Conservation (phyloP, 2,329 filamentous ascomycete species). For the Aspergillus fructus region DNA sequence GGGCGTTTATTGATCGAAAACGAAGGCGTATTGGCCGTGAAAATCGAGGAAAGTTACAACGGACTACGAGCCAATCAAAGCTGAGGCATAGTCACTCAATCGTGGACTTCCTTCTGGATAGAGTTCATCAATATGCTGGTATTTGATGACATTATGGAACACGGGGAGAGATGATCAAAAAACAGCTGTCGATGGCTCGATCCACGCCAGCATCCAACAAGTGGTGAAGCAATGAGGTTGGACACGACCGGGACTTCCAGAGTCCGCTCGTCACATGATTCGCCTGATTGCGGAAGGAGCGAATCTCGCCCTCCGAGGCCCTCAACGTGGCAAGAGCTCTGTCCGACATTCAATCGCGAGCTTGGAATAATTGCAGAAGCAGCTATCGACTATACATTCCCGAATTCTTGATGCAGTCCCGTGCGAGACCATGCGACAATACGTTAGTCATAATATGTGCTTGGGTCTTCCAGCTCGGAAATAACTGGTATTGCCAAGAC, state of each 20-base stretch:
- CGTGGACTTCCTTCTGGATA: too few relatives aligned
- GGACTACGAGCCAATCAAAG: background rate
- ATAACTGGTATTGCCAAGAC: slow-evolving; percentile 18
- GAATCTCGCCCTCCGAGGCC: background rate
- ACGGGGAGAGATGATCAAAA: too few relatives aligned
- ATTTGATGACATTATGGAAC: background rate
- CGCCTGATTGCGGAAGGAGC: background rate
- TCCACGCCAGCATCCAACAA: background rate
- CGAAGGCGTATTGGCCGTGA: background rate
- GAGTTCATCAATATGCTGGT: too few relatives aligned
- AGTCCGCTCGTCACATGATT: background rate
- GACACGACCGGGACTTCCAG: too few relatives aligned
- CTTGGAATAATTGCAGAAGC: too few relatives aligned
- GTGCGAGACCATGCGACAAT: background rate
- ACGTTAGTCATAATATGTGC: background rate
- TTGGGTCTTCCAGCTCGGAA: background rate
- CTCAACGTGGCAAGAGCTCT: too few relatives aligned
- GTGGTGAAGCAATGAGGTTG: background rate
- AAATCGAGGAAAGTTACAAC: background rate
- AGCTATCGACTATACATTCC: background rate
- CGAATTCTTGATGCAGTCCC: background rate
- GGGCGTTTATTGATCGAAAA: too few relatives aligned
- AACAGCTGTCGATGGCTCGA: background rate
- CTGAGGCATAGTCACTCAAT: background rate
- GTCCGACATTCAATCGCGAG: too few relatives aligned